Percentiles rank a stretch among this genome's conserved stretches.
Evolutionary conservation across 176 grass and related monocot genomes (phyloP).

Genomic region (Juncus inflexus): DNA sequence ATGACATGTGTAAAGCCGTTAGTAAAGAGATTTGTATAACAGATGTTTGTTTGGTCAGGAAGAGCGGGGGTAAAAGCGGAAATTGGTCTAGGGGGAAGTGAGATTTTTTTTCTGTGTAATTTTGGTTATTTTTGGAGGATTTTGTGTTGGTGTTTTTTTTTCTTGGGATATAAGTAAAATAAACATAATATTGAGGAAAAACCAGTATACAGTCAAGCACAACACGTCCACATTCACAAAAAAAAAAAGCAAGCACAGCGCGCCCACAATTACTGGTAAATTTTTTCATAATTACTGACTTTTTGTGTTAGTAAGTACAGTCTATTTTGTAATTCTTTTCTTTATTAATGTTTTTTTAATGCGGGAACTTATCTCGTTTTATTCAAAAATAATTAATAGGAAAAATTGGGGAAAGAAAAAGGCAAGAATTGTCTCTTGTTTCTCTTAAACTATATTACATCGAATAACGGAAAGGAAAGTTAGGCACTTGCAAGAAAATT

Average conservation of each 20-base stretch:
- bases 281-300: background rate
- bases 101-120: constrained; percentile 16
- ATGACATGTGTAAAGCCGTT: constrained; percentile 94
- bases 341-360: no score
- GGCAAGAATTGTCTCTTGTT: no score
- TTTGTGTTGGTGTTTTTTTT: background rate
- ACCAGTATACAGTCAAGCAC: no score
- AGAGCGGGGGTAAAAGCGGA: constrained; percentile 84
- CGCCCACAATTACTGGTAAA: background rate
- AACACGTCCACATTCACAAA: no score
- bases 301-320: background rate
- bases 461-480: no score
- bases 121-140: background rate
- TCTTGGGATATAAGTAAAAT: background rate
- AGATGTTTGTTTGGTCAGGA: constrained; percentile 63
- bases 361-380: no score
- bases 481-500: no score
- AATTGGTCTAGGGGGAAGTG: constrained; percentile 49
- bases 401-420: no score
- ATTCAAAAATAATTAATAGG: no score
- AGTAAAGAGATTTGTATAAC: constrained; percentile 88
- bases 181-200: background rate
- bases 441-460: no score
- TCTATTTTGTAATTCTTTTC: no score
- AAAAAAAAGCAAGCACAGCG: no score